A percentile compares a stretch with the other conserved stretches of the same genome.
Evolutionary conservation across 192 early-diverging fungal species (phyloP).

Genomic region (Entomortierella parvispora): DNA sequence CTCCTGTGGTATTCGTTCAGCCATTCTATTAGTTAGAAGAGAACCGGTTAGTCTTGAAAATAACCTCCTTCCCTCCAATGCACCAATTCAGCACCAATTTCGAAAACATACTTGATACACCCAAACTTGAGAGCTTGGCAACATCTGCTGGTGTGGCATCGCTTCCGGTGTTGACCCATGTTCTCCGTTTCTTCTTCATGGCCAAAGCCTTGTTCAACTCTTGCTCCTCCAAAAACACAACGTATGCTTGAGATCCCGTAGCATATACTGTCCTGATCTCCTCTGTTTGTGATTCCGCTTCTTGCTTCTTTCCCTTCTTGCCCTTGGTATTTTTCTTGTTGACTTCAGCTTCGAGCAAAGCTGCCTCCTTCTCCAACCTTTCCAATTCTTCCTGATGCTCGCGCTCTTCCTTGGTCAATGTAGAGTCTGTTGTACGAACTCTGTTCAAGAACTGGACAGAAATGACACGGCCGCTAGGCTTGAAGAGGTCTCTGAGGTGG

Average conservation of each 20-base stretch:
- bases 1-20: slow-evolving; percentile 55
- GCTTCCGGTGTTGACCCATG: slow-evolving; percentile 61
- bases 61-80: not conserved
- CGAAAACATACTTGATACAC: slow-evolving; percentile 59
- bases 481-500: slow-evolving; percentile 71
- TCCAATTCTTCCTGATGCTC: slow-evolving; percentile 51
- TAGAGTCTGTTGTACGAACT: slow-evolving; percentile 49
- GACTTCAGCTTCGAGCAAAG: slow-evolving; percentile 15
- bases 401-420: slow-evolving; percentile 46
- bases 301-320: slow-evolving; percentile 43
- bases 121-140: slow-evolving; percentile 58
- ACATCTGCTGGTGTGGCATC: slow-evolving; percentile 53
- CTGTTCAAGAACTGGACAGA: slow-evolving; percentile 64
- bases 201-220: slow-evolving; percentile 69
- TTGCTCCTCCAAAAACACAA: slow-evolving; percentile 75
- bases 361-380: slow-evolving; percentile 34
- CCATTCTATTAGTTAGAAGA: slow-evolving; percentile 38
- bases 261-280: slow-evolving; percentile 53
- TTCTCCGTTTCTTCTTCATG: slow-evolving; percentile 66
- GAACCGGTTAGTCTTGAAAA: not conserved
- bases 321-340: slow-evolving; percentile 21
- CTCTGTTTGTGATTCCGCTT: slow-evolving; percentile 9
- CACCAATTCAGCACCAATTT: too few species aligned
- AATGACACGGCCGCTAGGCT: slow-evolving; percentile 62
- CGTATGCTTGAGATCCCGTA: slow-evolving; percentile 70